phyloP scores from a whole-genome alignment of 108 stramenopile species.

The Cyclostephanos invisitatus region DNA sequence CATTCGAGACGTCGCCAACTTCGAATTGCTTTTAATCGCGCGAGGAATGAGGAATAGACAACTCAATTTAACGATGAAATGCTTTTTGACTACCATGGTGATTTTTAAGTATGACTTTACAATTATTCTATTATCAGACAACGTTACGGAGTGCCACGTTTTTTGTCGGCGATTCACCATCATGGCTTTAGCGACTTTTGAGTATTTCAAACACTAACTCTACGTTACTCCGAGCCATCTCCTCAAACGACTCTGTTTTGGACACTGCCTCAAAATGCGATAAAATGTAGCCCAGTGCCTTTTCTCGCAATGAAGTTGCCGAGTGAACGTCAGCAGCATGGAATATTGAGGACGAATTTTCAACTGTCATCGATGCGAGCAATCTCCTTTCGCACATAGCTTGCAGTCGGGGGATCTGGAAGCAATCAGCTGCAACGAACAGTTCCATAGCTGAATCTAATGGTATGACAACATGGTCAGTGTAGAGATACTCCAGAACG shows the following conservation, averaged over 20 bases:
- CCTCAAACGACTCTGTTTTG: conserved; percentile 89
- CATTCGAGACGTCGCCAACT: conserved; percentile 39
- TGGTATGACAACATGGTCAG: conserved; percentile 83
- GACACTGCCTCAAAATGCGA: conserved; percentile 94
- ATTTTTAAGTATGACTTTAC: neutral
- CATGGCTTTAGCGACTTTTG: conserved; percentile 15
- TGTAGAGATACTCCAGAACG: conserved; percentile 95
- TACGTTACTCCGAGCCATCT: conserved; percentile 96
- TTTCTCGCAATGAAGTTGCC: conserved; percentile 79
- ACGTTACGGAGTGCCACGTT: neutral
- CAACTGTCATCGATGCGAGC: conserved; percentile 87
- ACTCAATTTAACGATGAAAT: neutral
- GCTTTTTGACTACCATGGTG: neutral
- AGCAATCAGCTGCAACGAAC: conserved; percentile 95
- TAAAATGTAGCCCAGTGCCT: conserved; percentile 91
- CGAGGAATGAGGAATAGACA: conserved; percentile 3
- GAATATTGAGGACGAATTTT: conserved; percentile 96
- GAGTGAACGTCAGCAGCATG: conserved; percentile 94
- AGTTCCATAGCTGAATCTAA: conserved; percentile 95
- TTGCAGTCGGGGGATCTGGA: conserved; percentile 95
- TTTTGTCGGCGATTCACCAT: too few species aligned
- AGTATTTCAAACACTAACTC: conserved; percentile 96
- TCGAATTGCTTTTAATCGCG: conserved; percentile 33
- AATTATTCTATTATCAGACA: neutral
- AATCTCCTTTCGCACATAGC: conserved; percentile 94